Evolutionary conservation across 768 basidiomycete genomes (phyloP).

Genomic region (Auricularia cornea): DNA sequence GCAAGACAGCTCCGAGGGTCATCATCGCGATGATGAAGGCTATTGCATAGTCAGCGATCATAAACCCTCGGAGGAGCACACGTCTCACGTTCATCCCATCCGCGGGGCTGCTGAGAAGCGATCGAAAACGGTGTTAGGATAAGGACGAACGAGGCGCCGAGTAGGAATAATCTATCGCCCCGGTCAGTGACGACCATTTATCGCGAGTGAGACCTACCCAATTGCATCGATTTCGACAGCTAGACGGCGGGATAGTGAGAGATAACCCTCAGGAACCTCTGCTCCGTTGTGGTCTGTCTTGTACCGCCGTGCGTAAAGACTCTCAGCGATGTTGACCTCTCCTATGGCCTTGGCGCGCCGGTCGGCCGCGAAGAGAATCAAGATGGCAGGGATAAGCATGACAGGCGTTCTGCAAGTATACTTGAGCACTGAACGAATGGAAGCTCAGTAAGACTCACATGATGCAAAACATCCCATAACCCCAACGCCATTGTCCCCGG

Average conservation of each 20-base stretch:
- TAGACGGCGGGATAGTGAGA: conserved; percentile 4
- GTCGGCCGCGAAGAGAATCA: conserved; percentile 3
- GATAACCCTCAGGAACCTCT: not conserved
- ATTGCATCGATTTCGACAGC: conserved; percentile 21
- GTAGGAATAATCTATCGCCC: conserved; percentile 14
- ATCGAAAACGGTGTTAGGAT: conserved; percentile 26
- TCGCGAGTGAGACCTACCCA: not conserved
- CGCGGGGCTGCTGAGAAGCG: conserved; percentile 14
- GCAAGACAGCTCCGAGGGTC: conserved; percentile 20
- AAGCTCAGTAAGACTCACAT: too few relatives aligned
- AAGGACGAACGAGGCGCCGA: conserved; percentile 23
- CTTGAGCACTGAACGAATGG: too few relatives aligned
- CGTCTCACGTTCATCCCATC: conserved; percentile 22
- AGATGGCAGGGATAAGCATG: conserved; percentile 17
- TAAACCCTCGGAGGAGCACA: not conserved
- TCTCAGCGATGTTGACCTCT: not conserved
- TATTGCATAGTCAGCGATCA: conserved; percentile 12
- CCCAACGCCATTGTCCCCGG: not conserved
- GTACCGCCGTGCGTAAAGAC: not conserved
- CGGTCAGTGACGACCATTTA: not conserved
- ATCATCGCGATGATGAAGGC: conserved; percentile 27
- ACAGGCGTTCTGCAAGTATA: conserved; percentile 16
- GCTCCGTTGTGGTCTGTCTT: not conserved
- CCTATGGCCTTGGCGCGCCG: not conserved
- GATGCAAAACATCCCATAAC: not conserved